Base-by-base conservation (phyloP, 352 stramenopile species). In the Aphanomyces invadans region DNA sequence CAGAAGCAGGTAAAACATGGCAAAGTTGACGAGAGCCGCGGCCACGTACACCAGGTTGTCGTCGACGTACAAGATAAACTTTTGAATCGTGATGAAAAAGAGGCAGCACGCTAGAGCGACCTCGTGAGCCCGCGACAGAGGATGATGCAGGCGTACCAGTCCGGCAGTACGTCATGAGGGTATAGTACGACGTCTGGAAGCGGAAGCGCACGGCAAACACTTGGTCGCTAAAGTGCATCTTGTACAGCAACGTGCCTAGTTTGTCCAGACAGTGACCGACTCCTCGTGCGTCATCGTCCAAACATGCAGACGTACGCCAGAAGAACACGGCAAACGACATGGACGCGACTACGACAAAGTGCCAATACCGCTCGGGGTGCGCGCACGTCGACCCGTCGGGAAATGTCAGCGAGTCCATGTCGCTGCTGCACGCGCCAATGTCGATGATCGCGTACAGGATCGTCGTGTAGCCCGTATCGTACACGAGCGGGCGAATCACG, bases 151-250 rank as follows among this genome's bases (percentile, higher is more conserved):
- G 28, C 46, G 0, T 31, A 66, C 59, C 38, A 4, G 59, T 66
- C 10, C 59, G 42, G 17, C 17, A 19, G n/a, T 38, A 26, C 21
- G 60, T 33, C 44, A 67, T 67, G 31, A 67, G 60, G 5, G 60
- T 56, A 17, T 38, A 48, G 21, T 55, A 67, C 21, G 60, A 67
- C 23, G 60, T 59, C 38, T 67, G 60, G 23, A 49, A 67, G 3
- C 60, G 60, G 42, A 67, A 57, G 39, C 60, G 60, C 17, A 67
- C 60, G 5, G 60, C 60, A 33, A 56, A 67, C 11, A 67, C 60
- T 56, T 67, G 60, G 36, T 67, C 33, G 31, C 33, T 67, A 4
- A 67, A 46, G 45, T 49, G 45, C 21, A 29, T 39, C 28, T 67
- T 67, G 60, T 67, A 67, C 39, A 49, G 36, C 45, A 67, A 49